Evolutionary conservation across 805 yeast genomes (phyloP), one percentile per base, ranked within the genome.

Genomic region (Alloascoidea hylecoeti): DNA sequence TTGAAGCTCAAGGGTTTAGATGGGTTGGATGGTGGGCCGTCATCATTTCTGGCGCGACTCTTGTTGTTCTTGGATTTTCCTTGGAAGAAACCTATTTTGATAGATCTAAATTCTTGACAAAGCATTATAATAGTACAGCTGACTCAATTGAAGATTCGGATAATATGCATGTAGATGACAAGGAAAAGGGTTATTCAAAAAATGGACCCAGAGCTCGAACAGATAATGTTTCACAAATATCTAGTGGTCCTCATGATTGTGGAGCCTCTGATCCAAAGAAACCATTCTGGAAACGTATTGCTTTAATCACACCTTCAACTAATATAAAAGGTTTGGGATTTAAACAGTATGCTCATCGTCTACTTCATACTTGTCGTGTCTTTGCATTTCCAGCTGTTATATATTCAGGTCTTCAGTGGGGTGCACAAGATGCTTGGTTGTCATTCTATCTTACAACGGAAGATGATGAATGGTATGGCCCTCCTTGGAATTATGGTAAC

Each of bases 361-460:
- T 80, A 18, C 40, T 56, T 12, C 49, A 65, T 42, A 69, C 70
- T 52, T 54, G 73, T 43, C 64, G 72, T 45, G 77, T 75, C 51
- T 72, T 75, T 45, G 60, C 63, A 45, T 74, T 74, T 50, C 83
- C 83, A 2, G 79, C 82, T 2, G 77, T 74, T 12, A 57, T 77
- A 47, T 58, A 72, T 16, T 72, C 81, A 1, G 83, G 84, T 37
- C 42, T 76, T n/a, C 72, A 79, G 44, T 81, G 89, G 89, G 89
- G 89, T 35, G 63, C 75, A 41, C 89, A 80, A 53, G 85, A 78
- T 50, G 81, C 85, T 0, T 75, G 78, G 50, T 63, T 80, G 45
- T 72, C 88, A 0, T 80, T 81, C 48, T 81, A 79, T 53, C 55
- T 81, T 43, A 79, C 88, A 2, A 71, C 82, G 6, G 82, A 78